Conservation (phyloP, 1,139 yeast species). For the Dujonia santamariae region DNA sequence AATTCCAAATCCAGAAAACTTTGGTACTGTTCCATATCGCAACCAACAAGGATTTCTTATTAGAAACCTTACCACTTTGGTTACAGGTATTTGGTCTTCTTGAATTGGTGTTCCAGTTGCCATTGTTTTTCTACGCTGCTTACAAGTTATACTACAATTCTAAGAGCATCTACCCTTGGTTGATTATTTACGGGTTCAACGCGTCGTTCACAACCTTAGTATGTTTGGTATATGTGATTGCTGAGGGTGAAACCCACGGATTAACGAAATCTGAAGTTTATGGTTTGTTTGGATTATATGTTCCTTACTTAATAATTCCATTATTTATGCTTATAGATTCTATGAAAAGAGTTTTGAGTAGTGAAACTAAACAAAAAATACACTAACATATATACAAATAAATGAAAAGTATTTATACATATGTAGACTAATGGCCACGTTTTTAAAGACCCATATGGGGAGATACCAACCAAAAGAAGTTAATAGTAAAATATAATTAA, state of each 20-base stretch:
- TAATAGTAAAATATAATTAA: too few species aligned
- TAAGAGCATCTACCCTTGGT: slow-evolving; percentile 42
- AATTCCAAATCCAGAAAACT: slow-evolving; percentile 42
- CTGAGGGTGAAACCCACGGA: slow-evolving; percentile 30
- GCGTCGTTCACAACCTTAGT: slow-evolving; percentile 72
- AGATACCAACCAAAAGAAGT: too few species aligned
- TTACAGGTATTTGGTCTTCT: slow-evolving; percentile 64
- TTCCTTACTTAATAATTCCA: slow-evolving; percentile 71
- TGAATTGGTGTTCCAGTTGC: slow-evolving; percentile 74
- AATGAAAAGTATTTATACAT: too few species aligned
- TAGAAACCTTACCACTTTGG: slow-evolving; percentile 61
- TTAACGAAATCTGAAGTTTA: slow-evolving; percentile 31
- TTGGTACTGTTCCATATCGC: slow-evolving; percentile 58
- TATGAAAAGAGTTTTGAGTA: slow-evolving; percentile 3
- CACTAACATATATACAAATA: background rate
- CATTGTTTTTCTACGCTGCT: slow-evolving; percentile 58
- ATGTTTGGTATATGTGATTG: slow-evolving; percentile 49
- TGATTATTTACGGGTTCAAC: slow-evolving; percentile 71
- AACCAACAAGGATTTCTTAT: slow-evolving; percentile 67
- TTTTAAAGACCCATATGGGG: too few species aligned
- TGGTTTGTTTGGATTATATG: slow-evolving; percentile 51
- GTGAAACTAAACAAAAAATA: background rate
- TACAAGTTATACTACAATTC: slow-evolving; percentile 14
- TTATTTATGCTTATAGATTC: slow-evolving; percentile 49
- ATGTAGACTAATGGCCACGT: too few species aligned